Evolutionary conservation across 2,329 filamentous ascomycete genomes (phyloP).

Genomic region (Cladophialophora immunda): DNA sequence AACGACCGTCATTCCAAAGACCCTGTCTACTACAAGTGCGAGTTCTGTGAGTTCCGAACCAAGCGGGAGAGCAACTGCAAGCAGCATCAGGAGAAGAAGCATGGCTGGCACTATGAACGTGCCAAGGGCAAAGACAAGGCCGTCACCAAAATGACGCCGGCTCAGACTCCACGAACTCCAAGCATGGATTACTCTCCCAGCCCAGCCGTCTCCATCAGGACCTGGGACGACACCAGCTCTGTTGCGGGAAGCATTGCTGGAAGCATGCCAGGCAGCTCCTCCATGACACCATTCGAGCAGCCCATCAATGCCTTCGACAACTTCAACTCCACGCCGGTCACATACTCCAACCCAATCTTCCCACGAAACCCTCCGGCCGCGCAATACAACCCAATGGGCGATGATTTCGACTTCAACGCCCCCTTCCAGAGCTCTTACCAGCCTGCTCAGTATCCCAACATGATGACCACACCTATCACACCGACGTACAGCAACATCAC

Average conservation of each 20-base stretch:
- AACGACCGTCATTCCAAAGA: constrained; percentile 92
- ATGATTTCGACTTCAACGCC: constrained; percentile 37
- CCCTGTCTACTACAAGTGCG: constrained; percentile 83
- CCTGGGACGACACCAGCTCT: constrained; percentile 37
- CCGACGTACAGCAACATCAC: constrained; percentile 42
- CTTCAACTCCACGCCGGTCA: constrained; percentile 30
- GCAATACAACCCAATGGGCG: constrained; percentile 23
- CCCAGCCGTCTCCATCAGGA: constrained; percentile 43
- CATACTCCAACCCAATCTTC: constrained; percentile 39
- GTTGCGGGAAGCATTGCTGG: constrained; percentile 37
- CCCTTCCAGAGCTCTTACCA: constrained; percentile 26
- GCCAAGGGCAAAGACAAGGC: constrained; percentile 88
- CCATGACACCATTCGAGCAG: constrained; percentile 39
- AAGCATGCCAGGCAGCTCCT: constrained; percentile 34
- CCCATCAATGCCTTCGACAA: constrained; percentile 35
- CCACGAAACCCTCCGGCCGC: constrained; percentile 30
- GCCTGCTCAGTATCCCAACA: constrained; percentile 35
- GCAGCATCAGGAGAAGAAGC: constrained; percentile 98
- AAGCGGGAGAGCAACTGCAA: constrained; percentile 98
- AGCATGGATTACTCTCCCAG: constrained; percentile 53
- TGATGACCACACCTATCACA: constrained; percentile 40
- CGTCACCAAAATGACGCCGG: constrained; percentile 52
- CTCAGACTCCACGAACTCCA: constrained; percentile 66
- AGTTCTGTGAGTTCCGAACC: constrained; percentile 90
- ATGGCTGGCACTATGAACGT: constrained; percentile 88